Base-by-base conservation (phyloP, 495 filamentous ascomycete species). In the Penicillium angulare region DNA sequence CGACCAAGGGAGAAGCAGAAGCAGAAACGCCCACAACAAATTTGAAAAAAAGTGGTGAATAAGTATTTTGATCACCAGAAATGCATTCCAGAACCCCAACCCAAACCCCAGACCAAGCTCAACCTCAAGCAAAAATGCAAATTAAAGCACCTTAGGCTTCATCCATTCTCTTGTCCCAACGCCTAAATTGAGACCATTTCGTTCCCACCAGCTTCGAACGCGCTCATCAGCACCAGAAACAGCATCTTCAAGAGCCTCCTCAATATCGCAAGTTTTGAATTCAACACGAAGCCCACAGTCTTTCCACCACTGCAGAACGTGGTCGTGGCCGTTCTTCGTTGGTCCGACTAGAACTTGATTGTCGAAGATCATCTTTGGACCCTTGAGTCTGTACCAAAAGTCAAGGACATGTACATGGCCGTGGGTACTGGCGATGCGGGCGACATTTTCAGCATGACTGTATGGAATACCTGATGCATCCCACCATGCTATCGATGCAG, bases 221-320 rank as follows among this genome's bases (percentile, higher is more conserved):
- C 80, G 80, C 35, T 79, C 78, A 53, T 86, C 85, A 47, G 79
- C 69, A 36, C 74, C 70, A 57, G 77, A 67, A 50, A 85, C 76
- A 17, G 85, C 85, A 60, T 96, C 91, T 65, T 97, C 92, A 48
- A 97, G 73, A 8, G 92, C 91, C 69, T 95, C 92, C 65, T 96
- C 91, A 53, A 97, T 90, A 72, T 96, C 90, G 56, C 90, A 95
- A 7, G 91, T 95, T 71, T 92, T 92, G 64, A 95, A 97, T 67
- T 96, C 90, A 10, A 96, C 90, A 9, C 76, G 72, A 32, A 89
- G 77, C 0, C 86, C 86, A 52, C 85, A 88, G 41, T 72, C 68
- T 52, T 86, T 87, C 92, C 92, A 97, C 91, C 91, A 97, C 61
- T 96, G 88, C 12, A 97, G 67, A 23, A 96, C 89, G 17, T 84